Evolutionary conservation across 179 eudicot species (phyloP), one percentile per base, ranked within the genome.

Genomic region (Corrigiola litoralis): DNA sequence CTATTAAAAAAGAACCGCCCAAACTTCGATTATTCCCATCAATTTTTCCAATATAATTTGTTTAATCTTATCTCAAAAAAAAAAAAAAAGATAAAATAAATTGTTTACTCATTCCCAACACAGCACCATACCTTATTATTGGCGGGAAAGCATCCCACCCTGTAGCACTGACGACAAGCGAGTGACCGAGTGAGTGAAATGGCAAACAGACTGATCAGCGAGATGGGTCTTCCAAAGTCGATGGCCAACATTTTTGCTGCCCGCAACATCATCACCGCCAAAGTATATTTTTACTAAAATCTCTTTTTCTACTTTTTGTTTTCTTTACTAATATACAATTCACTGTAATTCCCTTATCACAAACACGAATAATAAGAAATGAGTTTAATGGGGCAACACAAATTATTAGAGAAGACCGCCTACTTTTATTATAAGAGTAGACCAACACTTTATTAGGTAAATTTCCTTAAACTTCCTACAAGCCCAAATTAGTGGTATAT

Each of bases 141-240:
- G 79, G 75, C 75, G 71, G 67, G 67, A 70, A 75, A 68, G 36
- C 37, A n/a, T n/a, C n/a, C n/a, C n/a, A n/a, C n/a, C n/a, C 31
- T 2, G 5, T 64, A 14, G 13, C 1, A 13, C 25, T 50, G 9
- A 18, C 11, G 14, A 24, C 36, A n/a, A 47, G 29, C 37, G 37
- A 34, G 4, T 34, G n/a, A 57, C 14, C 62, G 9, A 65, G 55
- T 25, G 65, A 32, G 74, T 46, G 71, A 66, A 64, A 89, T 90
- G 97, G 97, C 95, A 76, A 90, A 87, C 75, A 86, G 74, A 75
- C 80, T 79, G 31, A 80, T 90, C 66, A 82, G 82, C 68, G 82
- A 87, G 58, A 85, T 90, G 85, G 80, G 81, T 66, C 84, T 90
- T 49, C 90, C 95, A 24, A 84, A 76, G 42, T 85, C 90, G 8